Percentiles rank a stretch among this genome's conserved stretches.
These are phyloP conservation scores for Aureobasidium uvarum DNA, from an alignment of 2,329 filamentous ascomycete species.

Conservation along the genomic window DNA sequence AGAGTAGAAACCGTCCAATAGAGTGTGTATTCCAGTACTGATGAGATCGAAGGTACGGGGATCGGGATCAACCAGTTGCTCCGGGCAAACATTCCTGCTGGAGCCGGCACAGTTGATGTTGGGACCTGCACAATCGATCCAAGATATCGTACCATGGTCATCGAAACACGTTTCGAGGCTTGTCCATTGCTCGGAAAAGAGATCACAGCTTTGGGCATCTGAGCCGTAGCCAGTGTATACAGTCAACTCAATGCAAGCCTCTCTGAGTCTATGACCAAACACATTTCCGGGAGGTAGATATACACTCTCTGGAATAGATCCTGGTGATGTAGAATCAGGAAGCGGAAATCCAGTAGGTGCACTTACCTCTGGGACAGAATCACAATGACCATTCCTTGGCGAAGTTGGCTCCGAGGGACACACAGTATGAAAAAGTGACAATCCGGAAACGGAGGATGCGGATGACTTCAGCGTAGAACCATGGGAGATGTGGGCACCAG, in stretches of 20 bases:
- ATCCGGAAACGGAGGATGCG: constrained; percentile 51
- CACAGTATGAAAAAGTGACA: constrained; percentile 49
- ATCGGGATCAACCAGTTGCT: not conserved
- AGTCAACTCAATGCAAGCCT: constrained; percentile 15
- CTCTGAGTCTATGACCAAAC: not conserved
- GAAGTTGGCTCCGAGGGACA: constrained; percentile 6
- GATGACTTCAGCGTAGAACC: constrained; percentile 47
- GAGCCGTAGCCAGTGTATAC: not conserved
- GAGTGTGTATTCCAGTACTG: not conserved
- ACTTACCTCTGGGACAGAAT: not conserved
- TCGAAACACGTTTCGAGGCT: not conserved
- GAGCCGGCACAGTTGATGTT: not conserved
- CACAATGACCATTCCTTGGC: not conserved
- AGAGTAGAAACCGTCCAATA: not conserved
- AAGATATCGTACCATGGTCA: not conserved
- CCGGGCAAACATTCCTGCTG: not conserved
- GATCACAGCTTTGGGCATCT: not conserved
- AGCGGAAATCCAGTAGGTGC: not conserved
- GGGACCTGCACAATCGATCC: not conserved
- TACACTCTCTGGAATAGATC: not conserved
- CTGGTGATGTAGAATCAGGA: not conserved
- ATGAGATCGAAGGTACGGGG: not conserved
- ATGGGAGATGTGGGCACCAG: not conserved
- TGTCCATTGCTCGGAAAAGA: constrained; percentile 15
- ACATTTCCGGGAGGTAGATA: not conserved